Conservation (phyloP, 495 filamentous ascomycete genomes). For the Neurospora cerealis region DNA sequence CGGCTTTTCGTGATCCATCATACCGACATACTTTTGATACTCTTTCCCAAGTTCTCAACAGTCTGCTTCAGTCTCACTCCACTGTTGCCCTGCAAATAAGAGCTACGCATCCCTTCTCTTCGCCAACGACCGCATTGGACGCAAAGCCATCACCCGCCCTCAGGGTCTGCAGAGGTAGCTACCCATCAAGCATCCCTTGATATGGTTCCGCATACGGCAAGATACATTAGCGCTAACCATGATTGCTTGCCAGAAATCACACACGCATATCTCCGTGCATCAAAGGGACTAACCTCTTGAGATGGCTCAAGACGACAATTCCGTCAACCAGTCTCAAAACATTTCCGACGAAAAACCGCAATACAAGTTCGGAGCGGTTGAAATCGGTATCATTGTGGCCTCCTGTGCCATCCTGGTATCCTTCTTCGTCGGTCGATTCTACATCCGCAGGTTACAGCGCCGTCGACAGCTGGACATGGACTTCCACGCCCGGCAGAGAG, state of each 20-base stretch:
- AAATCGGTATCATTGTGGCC: constrained; percentile 14
- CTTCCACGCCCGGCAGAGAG: constrained; percentile 5
- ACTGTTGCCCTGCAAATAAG: background rate
- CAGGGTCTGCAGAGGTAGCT: background rate
- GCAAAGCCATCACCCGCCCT: background rate
- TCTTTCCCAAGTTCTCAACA: background rate
- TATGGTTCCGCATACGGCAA: background rate
- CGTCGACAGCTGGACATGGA: constrained; percentile 14
- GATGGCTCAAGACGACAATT: constrained; percentile 8
- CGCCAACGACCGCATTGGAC: background rate
- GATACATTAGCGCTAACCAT: background rate
- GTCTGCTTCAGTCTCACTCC: background rate
- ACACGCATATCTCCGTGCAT: background rate
- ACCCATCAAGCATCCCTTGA: background rate
- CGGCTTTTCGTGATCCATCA: background rate
- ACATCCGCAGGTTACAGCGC: constrained; percentile 9
- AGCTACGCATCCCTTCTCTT: background rate
- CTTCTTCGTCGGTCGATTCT: constrained; percentile 7
- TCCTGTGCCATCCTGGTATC: constrained; percentile 10
- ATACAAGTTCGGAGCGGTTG: constrained; percentile 4
- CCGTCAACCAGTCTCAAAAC: constrained; percentile 3
- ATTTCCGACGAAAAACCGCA: background rate
- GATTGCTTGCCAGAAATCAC: background rate
- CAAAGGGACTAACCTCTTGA: background rate
- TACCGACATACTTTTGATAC: background rate